Evolutionary conservation across 345 rosid genomes (phyloP), one percentile per base, ranked within the genome.

Genomic region (Acer campestre): DNA sequence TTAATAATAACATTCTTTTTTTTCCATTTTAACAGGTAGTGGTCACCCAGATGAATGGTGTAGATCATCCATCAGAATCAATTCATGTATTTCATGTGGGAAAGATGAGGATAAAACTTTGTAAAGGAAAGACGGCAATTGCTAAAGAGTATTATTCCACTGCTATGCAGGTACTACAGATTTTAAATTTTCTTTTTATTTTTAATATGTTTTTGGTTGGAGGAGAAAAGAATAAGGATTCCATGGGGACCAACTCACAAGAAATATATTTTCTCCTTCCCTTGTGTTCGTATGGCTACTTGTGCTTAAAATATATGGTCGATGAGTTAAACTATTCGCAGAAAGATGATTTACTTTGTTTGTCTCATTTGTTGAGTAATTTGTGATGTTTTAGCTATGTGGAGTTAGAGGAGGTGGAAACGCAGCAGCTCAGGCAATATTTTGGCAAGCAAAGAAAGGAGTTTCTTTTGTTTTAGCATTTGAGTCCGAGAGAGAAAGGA

Each of bases 321-420:
- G 16, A 56, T 20, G 40, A 55, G 49, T 35, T 20, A 2, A 29
- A 71, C 25, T 18, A 58, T 58, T 72, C 35, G 14, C 27, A 7
- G 7, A 14, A 12, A 29, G 27, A 51, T n/a, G 13, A 12, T 59
- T 16, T 44, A 20, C 35, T 53, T n/a, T 4, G 3, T 25, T 20
- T 29, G 62, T 66, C 63, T 29, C 44, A 58, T 62, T 0, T 51
- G n/a, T 82, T 73, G 38, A 35, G 38, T 35, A 35, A 35, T 35
- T 44, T 40, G 8, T 72, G 23, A 29, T 80, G 63, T 68, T 78
- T 75, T 75, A 96, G 99, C 82, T 96, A 20, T 96, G 99, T 69
- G 98, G 99, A 79, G 98, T 94, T 61, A 86, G 99, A 90, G 99
- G 99, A 79, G 98, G 95, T 22, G 99, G 98, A 48, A 96, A 94